These are phyloP conservation scores for Protomyces lactucae-debilis DNA, from an alignment of 1,139 yeast species.

Conservation along the genomic window DNA sequence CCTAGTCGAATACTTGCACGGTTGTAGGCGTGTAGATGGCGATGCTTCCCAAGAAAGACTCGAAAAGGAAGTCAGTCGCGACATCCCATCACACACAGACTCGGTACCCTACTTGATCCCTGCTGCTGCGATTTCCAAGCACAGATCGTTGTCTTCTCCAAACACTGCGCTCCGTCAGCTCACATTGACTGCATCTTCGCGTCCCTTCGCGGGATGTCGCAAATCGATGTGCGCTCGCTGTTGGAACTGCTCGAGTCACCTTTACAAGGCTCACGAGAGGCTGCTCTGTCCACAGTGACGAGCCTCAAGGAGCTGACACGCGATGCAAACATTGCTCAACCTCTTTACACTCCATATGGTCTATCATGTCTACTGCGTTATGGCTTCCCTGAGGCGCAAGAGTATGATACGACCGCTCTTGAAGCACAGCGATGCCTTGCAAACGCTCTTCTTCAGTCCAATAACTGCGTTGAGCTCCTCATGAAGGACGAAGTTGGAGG, in stretches of 20 bases:
- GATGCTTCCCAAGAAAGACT: too few species aligned
- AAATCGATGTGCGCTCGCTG: neutral
- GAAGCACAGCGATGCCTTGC: constrained; percentile 28
- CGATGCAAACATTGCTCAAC: neutral
- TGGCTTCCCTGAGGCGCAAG: neutral
- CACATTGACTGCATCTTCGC: neutral
- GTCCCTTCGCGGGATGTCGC: neutral
- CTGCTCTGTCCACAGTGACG: neutral
- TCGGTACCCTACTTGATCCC: too few species aligned
- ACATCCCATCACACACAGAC: too few species aligned
- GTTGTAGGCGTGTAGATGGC: too few species aligned
- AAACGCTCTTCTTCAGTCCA: constrained; percentile 23
- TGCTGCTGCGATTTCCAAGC: too few species aligned
- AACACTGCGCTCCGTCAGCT: neutral
- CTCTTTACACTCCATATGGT: constrained; percentile 2
- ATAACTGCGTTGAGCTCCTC: neutral
- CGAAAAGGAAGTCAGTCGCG: too few species aligned
- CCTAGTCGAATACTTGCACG: too few species aligned
- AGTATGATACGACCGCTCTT: neutral
- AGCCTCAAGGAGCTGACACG: constrained; percentile 2
- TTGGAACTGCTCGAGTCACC: neutral
- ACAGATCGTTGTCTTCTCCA: too few species aligned
- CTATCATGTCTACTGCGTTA: neutral
- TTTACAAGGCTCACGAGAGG: neutral
- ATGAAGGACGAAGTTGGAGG: neutral